Evolutionary conservation across 805 yeast species (phyloP), one percentile per base, ranked within the genome.

Genomic region (Metschnikowia sp.): DNA sequence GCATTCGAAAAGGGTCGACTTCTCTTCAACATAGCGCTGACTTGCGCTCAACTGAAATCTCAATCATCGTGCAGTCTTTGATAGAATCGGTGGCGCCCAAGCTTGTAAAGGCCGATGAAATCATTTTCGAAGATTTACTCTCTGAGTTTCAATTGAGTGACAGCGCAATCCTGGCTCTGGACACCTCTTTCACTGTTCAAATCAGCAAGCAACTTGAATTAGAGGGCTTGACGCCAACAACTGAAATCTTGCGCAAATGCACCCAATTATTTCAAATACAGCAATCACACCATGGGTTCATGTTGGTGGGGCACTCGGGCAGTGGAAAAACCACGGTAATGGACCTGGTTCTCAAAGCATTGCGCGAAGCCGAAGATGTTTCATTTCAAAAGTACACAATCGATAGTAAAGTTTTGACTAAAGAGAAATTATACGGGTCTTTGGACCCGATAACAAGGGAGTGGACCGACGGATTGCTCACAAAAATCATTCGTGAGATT

Each of bases 401-500:
- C 39, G 96, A 91, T 61, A 83, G 96, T 1, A 90, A 91, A 57
- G 86, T 86, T 0, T 52, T 88, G 48, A 63, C 79, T 0, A 92
- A 91, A 57, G 79, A 75, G 3, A 68, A 73, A 0, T 64, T 92
- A 2, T 88, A 78, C 61, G 98, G 98, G 1, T 55, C 65, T 2
- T 62, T 91, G 32, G 96, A 91, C 54, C 64, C 76, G 1, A 75
- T 88, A 0, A 90, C 97, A 0, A 69, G 96, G 30, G 97, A 92
- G 44, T 92, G 97, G 97, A 78, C 77, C 1, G 98, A 92, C 65
- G 98, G 98, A 6, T 59, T 91, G 9, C 76, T 91, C 43, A 87
- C 96, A 0, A 63, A 79, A 9, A 74, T 84, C 8, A 57, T 92
- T 37, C 70, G 98, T 52, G 72, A 70, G 43, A 75, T 85, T 0